These are phyloP conservation scores for Russula brevipes DNA, from an alignment of 768 basidiomycete genomes.

Conservation along the genomic window DNA sequence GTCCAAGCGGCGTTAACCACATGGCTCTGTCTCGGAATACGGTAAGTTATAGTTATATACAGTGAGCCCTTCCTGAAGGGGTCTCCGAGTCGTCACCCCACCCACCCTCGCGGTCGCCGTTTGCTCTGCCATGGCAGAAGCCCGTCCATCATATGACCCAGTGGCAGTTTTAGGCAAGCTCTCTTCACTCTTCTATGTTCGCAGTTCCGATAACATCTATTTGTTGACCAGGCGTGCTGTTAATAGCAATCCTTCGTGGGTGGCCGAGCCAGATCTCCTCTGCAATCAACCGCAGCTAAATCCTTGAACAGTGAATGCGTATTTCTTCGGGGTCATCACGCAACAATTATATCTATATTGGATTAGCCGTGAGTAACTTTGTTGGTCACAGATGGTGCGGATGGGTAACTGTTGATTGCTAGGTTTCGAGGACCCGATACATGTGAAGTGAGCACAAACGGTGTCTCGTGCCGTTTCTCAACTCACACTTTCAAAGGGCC, in stretches of 20 bases:
- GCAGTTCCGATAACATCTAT: background rate
- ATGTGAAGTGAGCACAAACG: background rate
- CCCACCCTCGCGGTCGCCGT: background rate
- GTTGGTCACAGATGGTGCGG: background rate
- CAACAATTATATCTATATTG: constrained; percentile 6
- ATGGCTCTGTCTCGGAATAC: background rate
- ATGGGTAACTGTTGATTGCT: background rate
- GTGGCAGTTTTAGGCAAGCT: background rate
- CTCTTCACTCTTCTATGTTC: background rate
- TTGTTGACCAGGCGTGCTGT: background rate
- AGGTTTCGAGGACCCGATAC: background rate
- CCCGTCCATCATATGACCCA: too few relatives aligned
- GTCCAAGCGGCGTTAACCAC: too few relatives aligned
- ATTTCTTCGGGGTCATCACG: background rate
- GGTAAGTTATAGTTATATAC: background rate
- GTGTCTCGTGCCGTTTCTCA: background rate
- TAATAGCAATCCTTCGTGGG: background rate
- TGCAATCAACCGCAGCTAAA: background rate
- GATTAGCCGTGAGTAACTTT: background rate
- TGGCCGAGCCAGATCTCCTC: background rate
- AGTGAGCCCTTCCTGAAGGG: background rate
- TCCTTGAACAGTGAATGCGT: background rate
- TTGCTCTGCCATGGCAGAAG: background rate
- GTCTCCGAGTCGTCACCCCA: background rate
- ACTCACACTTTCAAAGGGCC: background rate